These are phyloP conservation scores for Bocquillonia castaneifolia DNA, from an alignment of 441 rosid species.

Conservation along the genomic window DNA sequence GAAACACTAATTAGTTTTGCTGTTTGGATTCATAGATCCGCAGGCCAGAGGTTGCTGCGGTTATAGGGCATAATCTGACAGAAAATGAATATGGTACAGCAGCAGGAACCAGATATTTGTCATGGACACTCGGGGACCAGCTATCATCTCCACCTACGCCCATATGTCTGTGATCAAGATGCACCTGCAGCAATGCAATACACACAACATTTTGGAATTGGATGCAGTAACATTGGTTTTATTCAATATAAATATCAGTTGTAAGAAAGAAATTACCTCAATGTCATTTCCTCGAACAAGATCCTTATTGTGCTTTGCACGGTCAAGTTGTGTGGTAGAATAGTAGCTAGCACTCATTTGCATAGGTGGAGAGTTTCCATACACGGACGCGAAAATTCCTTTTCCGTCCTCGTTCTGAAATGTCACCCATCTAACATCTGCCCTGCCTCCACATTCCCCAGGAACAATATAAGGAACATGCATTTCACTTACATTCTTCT, in stretches of 20 bases:
- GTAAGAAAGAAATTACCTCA: slow-evolving; percentile 55
- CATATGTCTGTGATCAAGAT: slow-evolving; percentile 97
- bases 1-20: slow-evolving; percentile 29
- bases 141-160: slow-evolving; percentile 96
- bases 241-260: neutral
- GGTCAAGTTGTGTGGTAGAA: slow-evolving; percentile 59
- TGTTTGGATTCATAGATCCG: slow-evolving; percentile 59
- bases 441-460: slow-evolving; percentile 80
- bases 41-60: slow-evolving; percentile 43
- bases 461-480: slow-evolving; percentile 95
- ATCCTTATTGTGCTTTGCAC: slow-evolving; percentile 67
- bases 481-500: slow-evolving; percentile 59
- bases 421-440: slow-evolving; percentile 94
- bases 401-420: slow-evolving; percentile 62
- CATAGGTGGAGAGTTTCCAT: slow-evolving; percentile 76
- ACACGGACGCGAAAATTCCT: slow-evolving; percentile 79
- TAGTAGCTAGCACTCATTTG: slow-evolving; percentile 92
- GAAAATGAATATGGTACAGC: slow-evolving; percentile 70
- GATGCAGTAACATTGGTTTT: too few relatives aligned
- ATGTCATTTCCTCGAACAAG: slow-evolving; percentile 65
- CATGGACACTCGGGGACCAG: slow-evolving; percentile 80
- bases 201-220: neutral
- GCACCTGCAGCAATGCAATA: slow-evolving; percentile 61
- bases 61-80: slow-evolving; percentile 61
- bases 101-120: slow-evolving; percentile 69